Evolutionary conservation across 2,329 filamentous ascomycete species (phyloP).

Genomic region (Cytospora piceicola): DNA sequence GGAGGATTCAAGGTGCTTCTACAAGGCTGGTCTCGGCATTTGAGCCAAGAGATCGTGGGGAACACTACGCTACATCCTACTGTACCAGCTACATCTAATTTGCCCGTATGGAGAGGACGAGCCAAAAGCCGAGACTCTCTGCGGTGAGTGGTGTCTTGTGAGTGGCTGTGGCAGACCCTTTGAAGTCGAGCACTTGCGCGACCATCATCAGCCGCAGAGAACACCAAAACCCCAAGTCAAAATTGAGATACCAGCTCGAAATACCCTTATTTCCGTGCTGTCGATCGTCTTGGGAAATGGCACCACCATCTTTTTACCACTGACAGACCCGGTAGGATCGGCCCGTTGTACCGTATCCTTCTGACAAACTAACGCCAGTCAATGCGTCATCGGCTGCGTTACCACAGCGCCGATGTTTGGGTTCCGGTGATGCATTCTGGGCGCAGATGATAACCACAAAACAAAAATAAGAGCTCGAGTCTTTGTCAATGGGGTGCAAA

Average conservation of each 20-base stretch:
- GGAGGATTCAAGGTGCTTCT: conserved; percentile 1
- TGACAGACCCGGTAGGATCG: not conserved
- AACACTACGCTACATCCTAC: not conserved
- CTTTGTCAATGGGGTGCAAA: not conserved
- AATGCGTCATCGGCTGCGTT: not conserved
- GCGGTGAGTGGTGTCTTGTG: not conserved
- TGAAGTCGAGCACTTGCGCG: not conserved
- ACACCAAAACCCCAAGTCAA: not conserved
- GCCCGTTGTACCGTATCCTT: not conserved
- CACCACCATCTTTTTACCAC: not conserved
- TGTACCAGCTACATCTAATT: not conserved
- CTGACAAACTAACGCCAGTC: not conserved
- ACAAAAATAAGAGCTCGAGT: no score
- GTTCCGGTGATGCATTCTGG: not conserved
- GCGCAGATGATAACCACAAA: not conserved
- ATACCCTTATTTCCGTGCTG: not conserved
- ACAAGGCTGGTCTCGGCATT: not conserved
- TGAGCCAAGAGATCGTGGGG: not conserved
- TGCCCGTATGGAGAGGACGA: not conserved
- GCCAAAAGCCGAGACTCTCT: not conserved
- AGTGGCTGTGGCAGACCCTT: not conserved
- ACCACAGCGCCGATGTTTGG: not conserved
- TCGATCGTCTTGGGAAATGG: not conserved
- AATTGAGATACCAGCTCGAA: not conserved
- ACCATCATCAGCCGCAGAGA: conserved; percentile 1